These are phyloP conservation scores for Trametes sp. DNA, from an alignment of 1,284 basidiomycete genomes.

Conservation along the genomic window DNA sequence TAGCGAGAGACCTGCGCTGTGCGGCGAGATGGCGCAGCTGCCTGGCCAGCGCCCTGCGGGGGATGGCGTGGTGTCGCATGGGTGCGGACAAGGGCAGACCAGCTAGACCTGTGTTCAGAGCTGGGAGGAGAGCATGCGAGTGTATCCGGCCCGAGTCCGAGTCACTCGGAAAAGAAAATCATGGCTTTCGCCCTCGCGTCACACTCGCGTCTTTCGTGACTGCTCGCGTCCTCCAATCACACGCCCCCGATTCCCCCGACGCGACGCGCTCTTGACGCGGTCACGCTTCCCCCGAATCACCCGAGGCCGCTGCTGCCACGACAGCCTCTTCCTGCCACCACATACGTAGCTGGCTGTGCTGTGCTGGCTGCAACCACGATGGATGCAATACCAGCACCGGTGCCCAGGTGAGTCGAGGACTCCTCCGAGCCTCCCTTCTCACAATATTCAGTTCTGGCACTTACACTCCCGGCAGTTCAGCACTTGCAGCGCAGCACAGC, in stretches of 20 bases:
- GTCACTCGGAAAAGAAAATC: constrained; percentile 21
- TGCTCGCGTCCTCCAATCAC: constrained; percentile 18
- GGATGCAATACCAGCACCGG: too few relatives aligned
- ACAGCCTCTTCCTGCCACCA: neutral
- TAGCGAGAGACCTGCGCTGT: constrained; percentile 54
- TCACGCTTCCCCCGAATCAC: neutral
- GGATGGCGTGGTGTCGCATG: constrained; percentile 22
- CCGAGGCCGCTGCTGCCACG: neutral
- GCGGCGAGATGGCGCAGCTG: constrained; percentile 11
- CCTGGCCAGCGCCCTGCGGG: constrained; percentile 16
- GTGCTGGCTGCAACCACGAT: neutral
- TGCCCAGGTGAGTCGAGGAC: too few relatives aligned
- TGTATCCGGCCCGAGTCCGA: constrained; percentile 22
- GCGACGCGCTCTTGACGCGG: neutral
- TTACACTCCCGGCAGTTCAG: too few relatives aligned
- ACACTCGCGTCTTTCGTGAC: constrained; percentile 13
- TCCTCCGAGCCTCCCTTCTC: too few relatives aligned
- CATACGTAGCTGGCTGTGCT: neutral
- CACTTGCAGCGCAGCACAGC: too few relatives aligned
- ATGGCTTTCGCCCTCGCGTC: neutral
- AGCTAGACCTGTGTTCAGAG: constrained; percentile 12
- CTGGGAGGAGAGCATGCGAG: too few relatives aligned
- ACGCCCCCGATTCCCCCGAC: neutral
- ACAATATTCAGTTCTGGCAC: too few relatives aligned
- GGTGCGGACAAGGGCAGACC: constrained; percentile 17